Evolutionary conservation across 2,329 filamentous ascomycete genomes (phyloP).

Genomic region (Chrysoporthe austroafricana): DNA sequence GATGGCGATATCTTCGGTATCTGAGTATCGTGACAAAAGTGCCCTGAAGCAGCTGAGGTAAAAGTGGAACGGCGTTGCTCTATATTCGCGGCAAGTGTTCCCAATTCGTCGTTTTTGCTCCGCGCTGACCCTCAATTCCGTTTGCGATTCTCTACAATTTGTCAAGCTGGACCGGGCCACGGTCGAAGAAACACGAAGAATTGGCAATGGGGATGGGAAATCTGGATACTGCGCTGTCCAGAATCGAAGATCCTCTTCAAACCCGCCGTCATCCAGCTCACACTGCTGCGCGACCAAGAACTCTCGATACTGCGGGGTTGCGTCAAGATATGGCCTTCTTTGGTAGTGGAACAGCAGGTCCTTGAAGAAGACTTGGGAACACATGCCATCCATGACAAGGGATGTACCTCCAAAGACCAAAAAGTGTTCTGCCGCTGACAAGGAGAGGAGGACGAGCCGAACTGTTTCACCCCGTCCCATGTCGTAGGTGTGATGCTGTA

Average conservation of each 20-base stretch:
- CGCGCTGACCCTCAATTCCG: too few species aligned
- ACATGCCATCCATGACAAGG: constrained; percentile 9
- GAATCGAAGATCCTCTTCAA: too few species aligned
- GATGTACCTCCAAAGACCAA: constrained; percentile 40
- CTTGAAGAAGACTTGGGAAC: not conserved
- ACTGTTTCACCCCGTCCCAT: constrained; percentile 41
- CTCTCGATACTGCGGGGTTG: too few species aligned
- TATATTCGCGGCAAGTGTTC: not conserved
- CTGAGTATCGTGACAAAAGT: constrained; percentile 39
- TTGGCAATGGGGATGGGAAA: too few species aligned
- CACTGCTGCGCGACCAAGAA: too few species aligned
- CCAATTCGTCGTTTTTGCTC: too few species aligned
- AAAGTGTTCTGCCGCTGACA: constrained; percentile 39
- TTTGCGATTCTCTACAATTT: too few species aligned
- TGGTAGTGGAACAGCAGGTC: not conserved
- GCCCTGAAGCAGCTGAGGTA: constrained; percentile 45
- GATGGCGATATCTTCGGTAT: not conserved
- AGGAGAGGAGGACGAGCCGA: constrained; percentile 40
- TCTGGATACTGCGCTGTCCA: too few species aligned
- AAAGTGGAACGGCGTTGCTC: constrained; percentile 46
- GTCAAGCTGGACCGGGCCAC: too few species aligned
- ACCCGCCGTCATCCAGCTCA: too few species aligned
- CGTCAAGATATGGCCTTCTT: too few species aligned
- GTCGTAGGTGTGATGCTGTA: constrained; percentile 41
- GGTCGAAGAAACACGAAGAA: too few species aligned